phyloP scores from a whole-genome alignment of 2,329 filamentous ascomycete species.

The Neofusicoccum umdonicola region DNA sequence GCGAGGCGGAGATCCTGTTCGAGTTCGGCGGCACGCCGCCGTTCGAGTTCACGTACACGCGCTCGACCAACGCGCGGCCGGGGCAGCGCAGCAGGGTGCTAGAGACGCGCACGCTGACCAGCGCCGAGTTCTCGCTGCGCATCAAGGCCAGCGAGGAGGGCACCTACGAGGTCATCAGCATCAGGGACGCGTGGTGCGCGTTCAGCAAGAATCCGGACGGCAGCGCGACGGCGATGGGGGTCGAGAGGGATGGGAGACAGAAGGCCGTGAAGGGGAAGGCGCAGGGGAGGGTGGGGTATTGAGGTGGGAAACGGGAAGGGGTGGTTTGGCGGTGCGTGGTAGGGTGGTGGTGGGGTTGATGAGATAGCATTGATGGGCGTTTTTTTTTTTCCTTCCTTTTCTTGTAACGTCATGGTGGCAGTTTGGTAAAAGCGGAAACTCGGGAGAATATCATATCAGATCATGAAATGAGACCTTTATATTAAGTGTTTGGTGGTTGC shows the following conservation, averaged over 20 bases:
- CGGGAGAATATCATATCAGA: too few species aligned
- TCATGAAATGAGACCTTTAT: not conserved
- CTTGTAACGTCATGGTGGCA: conserved; percentile 1
- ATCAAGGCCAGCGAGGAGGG: conserved; percentile 89
- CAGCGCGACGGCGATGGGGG: not conserved
- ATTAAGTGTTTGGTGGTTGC: too few species aligned
- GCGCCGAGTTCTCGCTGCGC: conserved; percentile 75
- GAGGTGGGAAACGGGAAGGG: not conserved
- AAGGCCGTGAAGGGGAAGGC: not conserved
- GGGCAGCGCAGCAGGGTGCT: conserved; percentile 66
- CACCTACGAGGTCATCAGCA: conserved; percentile 94
- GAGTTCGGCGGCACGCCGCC: conserved; percentile 94
- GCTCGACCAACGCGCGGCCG: conserved; percentile 76
- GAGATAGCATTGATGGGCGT: conserved; percentile 7
- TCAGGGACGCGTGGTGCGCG: conserved; percentile 89
- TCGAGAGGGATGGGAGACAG: not conserved
- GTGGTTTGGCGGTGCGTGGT: not conserved
- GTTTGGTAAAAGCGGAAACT: not conserved
- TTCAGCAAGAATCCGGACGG: conserved; percentile 61
- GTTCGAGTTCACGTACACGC: conserved; percentile 96
- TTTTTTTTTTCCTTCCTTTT: not conserved
- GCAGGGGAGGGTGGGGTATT: not conserved
- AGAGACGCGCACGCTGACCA: conserved; percentile 86
- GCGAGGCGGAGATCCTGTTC: conserved; percentile 88
- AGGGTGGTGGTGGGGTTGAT: not conserved